A percentile compares a stretch with the other conserved stretches of the same genome.
Conservation (phyloP, 768 basidiomycete genomes). For the Trametes gibbosa region DNA sequence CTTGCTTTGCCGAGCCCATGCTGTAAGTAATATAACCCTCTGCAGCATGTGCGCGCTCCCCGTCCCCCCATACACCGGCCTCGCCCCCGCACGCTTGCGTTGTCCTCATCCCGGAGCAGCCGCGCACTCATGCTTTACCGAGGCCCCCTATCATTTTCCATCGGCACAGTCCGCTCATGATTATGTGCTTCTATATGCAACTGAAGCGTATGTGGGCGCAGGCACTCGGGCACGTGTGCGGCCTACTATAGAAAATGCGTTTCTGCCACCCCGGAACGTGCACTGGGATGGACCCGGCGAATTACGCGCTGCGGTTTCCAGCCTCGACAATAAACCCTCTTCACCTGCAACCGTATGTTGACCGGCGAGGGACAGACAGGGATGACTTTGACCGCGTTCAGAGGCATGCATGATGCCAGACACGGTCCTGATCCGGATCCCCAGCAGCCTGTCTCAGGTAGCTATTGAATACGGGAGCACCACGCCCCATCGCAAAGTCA, state of each 20-base stretch:
- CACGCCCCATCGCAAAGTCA: too few species aligned
- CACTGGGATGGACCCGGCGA: too few species aligned
- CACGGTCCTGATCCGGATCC: too few species aligned
- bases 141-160: conserved; percentile 6
- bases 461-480: too few species aligned
- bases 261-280: conserved; percentile 8
- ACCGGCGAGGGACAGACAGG: too few species aligned
- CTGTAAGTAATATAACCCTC: background rate
- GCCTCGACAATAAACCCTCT: too few species aligned
- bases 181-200: background rate
- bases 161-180: background rate
- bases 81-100: background rate
- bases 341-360: too few species aligned
- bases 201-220: background rate
- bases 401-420: too few species aligned
- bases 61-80: background rate
- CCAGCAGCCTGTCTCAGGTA: too few species aligned
- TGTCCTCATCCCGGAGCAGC: background rate
- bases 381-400: too few species aligned
- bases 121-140: background rate
- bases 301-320: too few species aligned
- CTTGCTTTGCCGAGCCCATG: background rate
- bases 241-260: background rate
- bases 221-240: background rate
- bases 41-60: background rate